Base-by-base conservation (phyloP, 177 flowering plant genomes). In the Vitis hybrid region DNA sequence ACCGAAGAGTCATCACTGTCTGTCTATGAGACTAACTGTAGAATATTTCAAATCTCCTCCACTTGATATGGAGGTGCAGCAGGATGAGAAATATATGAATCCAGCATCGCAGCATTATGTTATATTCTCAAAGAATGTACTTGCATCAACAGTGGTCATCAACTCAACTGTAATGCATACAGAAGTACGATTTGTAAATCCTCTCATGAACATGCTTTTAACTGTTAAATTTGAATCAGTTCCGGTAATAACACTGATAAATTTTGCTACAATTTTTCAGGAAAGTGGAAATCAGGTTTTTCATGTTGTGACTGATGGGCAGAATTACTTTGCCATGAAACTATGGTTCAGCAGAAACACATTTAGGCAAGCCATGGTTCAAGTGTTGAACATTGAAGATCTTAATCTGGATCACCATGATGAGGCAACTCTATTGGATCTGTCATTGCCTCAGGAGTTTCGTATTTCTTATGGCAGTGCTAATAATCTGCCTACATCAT, bases 1-100 rank as follows among this genome's bases (percentile, higher is more conserved):
- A 84, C 98, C 99, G 33, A 95, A 95, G 79, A 89, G 97, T 79
- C 90, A 80, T 20, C 99, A 95, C 78, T 95, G 99, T 75, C 79
- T 95, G 56, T 89, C 94, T 26, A 90, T 93, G 97, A 84, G 89
- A 76, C 80, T 93, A 67, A 91, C 97, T 20, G 89, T 91, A 29
- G 99, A 95, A 79, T 88, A 86, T 84, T 93, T 95, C 74, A 81
- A 74, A 72, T 79, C 86, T 62, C 63, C 78, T 64, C 50, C 82
- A 48, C 62, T 62, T 18, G 80, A 79, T 74, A 39, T 50, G 70
- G 92, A 89, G 63, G 71, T 71, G 55, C 69, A 74, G 59, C 70
- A 67, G 65, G 57, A 75, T 22, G 79, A 86, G 62, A 86, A 79
- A 70, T 83, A 61, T 70, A 65, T 70, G 51, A 78, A 90, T 76